Conservation (phyloP, 352 stramenopile species). For the Phytophthora pseudosyringae region DNA sequence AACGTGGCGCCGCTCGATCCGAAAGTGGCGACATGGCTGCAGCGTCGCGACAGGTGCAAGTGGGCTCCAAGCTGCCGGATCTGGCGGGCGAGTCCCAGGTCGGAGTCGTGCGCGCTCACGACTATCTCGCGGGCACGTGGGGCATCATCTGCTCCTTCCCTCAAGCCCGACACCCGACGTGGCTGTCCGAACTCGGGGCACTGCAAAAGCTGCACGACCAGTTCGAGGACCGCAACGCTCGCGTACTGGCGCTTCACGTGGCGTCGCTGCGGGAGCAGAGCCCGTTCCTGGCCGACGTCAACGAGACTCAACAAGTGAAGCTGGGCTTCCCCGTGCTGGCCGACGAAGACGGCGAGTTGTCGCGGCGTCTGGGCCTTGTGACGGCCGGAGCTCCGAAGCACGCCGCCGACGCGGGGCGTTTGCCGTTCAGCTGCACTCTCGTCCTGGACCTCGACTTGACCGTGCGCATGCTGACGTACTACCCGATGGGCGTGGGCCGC, state of each 20-base stretch:
- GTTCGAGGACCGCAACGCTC: constrained; percentile 77
- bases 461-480: constrained; percentile 68
- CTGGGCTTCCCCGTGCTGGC: constrained; percentile 74
- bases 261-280: constrained; percentile 43
- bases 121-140: constrained; percentile 79
- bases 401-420: constrained; percentile 53
- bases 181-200: constrained; percentile 79
- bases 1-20: constrained; percentile 3
- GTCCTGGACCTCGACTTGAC: constrained; percentile 81
- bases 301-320: constrained; percentile 84
- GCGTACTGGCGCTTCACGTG: constrained; percentile 53
- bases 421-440: constrained; percentile 73
- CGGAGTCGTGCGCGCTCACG: constrained; percentile 70
- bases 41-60: constrained; percentile 54
- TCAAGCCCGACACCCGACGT: constrained; percentile 75
- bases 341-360: constrained; percentile 72
- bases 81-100: constrained; percentile 76
- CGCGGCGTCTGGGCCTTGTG: constrained; percentile 62
- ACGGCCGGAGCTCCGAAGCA: constrained; percentile 46
- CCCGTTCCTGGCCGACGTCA: constrained; percentile 73
- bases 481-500: constrained; percentile 69
- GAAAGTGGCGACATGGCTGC: constrained; percentile 7
- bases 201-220: constrained; percentile 83
- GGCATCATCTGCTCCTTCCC: constrained; percentile 76
- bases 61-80: constrained; percentile 77